Conservation (phyloP, 1,139 yeast species). For the Geotrichum bryndzae region DNA sequence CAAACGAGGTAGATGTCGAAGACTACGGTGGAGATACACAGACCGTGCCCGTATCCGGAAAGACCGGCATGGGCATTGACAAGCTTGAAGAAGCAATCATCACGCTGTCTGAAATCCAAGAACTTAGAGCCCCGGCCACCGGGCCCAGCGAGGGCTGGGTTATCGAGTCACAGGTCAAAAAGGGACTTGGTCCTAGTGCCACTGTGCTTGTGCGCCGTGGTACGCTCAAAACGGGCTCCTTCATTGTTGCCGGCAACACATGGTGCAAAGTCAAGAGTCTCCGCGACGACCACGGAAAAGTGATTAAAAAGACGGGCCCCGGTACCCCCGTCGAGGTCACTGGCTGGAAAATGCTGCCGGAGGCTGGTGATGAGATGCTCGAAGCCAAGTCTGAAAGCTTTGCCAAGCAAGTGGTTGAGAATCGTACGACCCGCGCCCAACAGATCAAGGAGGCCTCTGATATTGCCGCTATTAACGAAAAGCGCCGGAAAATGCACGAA, state of each 20-base stretch:
- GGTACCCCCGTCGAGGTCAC: conserved; percentile 86
- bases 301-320: conserved; percentile 66
- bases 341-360: conserved; percentile 94
- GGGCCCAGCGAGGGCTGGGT: conserved; percentile 78
- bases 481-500: conserved; percentile 41
- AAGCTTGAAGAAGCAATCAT: conserved; percentile 84
- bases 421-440: conserved; percentile 52
- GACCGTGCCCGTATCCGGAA: conserved; percentile 80
- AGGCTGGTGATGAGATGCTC: conserved; percentile 80
- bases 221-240: conserved; percentile 58
- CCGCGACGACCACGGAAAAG: conserved; percentile 66
- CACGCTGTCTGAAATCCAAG: conserved; percentile 76
- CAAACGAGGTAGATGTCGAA: conserved; percentile 77
- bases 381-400: conserved; percentile 67
- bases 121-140: conserved; percentile 56
- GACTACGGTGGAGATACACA: conserved; percentile 96
- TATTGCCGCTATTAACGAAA: conserved; percentile 63
- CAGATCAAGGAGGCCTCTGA: conserved; percentile 58
- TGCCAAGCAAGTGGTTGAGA: conserved; percentile 70
- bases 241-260: conserved; percentile 77
- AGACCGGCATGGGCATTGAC: conserved; percentile 80
- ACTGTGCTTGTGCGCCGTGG: conserved; percentile 82
- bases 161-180: conserved; percentile 75
- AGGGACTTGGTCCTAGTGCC: conserved; percentile 82
- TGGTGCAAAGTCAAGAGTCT: conserved; percentile 84